Conservation (phyloP, 257 asterid genomes). For the Solanum bulbocastanum region DNA sequence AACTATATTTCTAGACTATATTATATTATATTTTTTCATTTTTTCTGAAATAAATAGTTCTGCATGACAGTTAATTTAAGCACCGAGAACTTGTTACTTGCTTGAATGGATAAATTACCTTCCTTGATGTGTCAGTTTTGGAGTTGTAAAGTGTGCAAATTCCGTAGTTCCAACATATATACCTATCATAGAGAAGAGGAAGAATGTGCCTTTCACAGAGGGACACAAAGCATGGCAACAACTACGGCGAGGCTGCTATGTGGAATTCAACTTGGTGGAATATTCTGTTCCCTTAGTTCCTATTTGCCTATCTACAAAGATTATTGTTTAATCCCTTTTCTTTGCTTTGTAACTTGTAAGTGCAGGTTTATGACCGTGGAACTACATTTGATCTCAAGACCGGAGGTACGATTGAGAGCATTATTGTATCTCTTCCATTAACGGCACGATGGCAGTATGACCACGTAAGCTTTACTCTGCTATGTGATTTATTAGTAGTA, state of each 20-base stretch:
- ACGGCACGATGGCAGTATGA: conserved; percentile 91
- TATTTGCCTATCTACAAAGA: neutral
- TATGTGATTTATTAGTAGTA: neutral
- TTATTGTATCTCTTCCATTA: conserved; percentile 93
- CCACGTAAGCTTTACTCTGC: conserved; percentile 44
- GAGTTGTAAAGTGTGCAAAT: conserved; percentile 79
- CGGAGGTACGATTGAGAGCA: conserved; percentile 97
- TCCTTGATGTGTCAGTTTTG: neutral
- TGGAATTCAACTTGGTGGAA: conserved; percentile 86
- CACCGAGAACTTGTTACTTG: neutral
- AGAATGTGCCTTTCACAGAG: conserved; percentile 61
- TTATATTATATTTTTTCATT: neutral
- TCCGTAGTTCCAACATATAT: conserved; percentile 79
- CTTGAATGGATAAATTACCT: neutral
- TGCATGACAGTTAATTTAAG: neutral
- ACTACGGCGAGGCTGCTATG: conserved; percentile 86
- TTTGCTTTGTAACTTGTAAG: neutral
- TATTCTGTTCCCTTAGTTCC: neutral
- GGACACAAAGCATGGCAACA: conserved; percentile 86
- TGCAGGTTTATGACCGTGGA: conserved; percentile 94
- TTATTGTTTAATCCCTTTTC: neutral
- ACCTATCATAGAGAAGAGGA: conserved; percentile 77
- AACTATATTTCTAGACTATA: neutral
- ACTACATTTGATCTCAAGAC: conserved; percentile 98
- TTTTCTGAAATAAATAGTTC: neutral